Base-by-base conservation (phyloP, 768 basidiomycete species). In the Boletus rubroflammeus region DNA sequence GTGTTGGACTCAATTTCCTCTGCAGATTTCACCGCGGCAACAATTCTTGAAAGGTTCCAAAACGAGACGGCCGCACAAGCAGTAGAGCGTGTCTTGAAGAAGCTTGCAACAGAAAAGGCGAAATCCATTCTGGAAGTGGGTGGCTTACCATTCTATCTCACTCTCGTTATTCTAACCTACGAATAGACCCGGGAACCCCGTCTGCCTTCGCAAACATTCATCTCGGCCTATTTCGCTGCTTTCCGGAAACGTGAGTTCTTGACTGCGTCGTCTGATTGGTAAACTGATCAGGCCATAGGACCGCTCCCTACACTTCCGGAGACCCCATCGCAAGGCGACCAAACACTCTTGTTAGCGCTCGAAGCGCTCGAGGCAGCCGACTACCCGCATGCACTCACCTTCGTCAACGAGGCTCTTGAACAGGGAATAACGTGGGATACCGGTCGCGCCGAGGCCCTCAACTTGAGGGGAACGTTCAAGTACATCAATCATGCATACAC, bases 391-490 rank as follows among this genome's bases (percentile, higher is more conserved):
- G 82, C 91, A 0, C 75, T 93, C 29, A 78, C 85, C 2, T 73
- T 97, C 36, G 79, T 89, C 57, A 88, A 90, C 64, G 95, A 97
- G 69, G 81, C 94, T 3, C 72, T 98, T 35, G 86, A 85, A 28
- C 93, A 98, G 66, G 93, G 88, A 19, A 79, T 97, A 60, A 90
- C 89, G 40, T 85, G 80, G 74, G 78, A 85, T 44, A 72, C 67
- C 31, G 88, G 85, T 55, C 83, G 86, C 58, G 93, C 94, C 0
- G 90, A 94, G 66, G 95, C 94, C 0, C 75, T 91, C 61, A 98
- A 97, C 75, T 76, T 98, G 53, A 81, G 95, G 47, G 97, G 94
- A 47, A 98, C 96, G 1, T 99, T 96, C 86, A 91, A 93, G 90
- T 93, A 60, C 38, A 85, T 76, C 17, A 2, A 38, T 50, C 39